Conservation (phyloP, 768 basidiomycete genomes). For the Amanita rubescens region DNA sequence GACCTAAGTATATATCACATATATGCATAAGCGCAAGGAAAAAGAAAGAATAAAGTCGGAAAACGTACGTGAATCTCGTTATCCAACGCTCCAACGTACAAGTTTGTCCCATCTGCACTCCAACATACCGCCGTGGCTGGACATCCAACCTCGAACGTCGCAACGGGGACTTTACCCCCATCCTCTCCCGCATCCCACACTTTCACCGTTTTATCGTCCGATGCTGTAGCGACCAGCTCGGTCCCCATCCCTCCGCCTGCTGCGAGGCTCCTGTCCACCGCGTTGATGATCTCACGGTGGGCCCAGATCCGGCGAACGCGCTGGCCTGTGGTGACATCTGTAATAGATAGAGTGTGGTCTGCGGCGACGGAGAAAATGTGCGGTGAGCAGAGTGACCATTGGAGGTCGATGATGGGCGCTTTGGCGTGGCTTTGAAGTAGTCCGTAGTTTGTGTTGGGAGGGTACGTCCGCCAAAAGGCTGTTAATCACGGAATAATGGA, state of each 20-base stretch:
- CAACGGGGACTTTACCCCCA: conserved; percentile 62
- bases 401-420: conserved; percentile 87
- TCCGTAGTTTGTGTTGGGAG: conserved; percentile 91
- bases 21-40: conserved; percentile 7
- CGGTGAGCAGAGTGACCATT: conserved; percentile 76
- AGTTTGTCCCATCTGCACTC: conserved; percentile 83
- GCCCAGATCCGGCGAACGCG: conserved; percentile 77
- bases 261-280: conserved; percentile 80
- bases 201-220: conserved; percentile 88
- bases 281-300: conserved; percentile 87
- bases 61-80: conserved; percentile 88
- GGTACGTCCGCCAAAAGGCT: conserved; percentile 89
- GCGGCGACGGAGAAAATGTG: conserved; percentile 79
- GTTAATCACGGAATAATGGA: neutral
- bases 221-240: conserved; percentile 81
- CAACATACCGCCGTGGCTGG: conserved; percentile 91
- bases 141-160: conserved; percentile 77
- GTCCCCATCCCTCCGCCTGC: conserved; percentile 59
- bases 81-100: conserved; percentile 91
- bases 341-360: conserved; percentile 76
- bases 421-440: conserved; percentile 79
- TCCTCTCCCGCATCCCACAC: conserved; percentile 89
- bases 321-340: conserved; percentile 79
- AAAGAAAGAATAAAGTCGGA: neutral
- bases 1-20: conserved; percentile 38